Conservation (phyloP, 257 asterid species). For the Solanum virginianum region DNA sequence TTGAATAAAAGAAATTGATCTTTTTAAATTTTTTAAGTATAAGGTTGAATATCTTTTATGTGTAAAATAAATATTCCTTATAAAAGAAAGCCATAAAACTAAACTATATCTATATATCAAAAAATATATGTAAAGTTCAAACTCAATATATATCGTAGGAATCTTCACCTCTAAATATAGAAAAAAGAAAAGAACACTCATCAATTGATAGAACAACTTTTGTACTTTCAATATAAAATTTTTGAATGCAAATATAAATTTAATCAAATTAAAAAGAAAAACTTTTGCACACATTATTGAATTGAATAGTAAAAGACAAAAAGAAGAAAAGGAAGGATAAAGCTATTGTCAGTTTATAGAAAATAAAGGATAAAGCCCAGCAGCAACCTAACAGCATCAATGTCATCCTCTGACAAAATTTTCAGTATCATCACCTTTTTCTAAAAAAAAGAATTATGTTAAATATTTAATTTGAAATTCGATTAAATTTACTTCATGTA, state of each 20-base stretch:
- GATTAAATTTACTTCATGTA: neutral
- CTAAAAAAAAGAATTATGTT: neutral
- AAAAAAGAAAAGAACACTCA: no score
- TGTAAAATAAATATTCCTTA: neutral
- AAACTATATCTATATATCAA: no score
- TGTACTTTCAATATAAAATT: neutral
- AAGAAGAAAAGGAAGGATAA: neutral
- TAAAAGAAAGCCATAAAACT: no score
- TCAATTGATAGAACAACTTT: neutral
- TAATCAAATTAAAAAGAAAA: no score
- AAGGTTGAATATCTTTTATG: neutral
- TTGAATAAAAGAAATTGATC: rapidly evolving
- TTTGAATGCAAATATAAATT: neutral
- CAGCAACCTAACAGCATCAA: neutral
- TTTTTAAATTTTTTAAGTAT: neutral
- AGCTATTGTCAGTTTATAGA: neutral
- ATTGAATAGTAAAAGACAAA: neutral
- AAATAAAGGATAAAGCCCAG: neutral
- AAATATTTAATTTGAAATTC: neutral
- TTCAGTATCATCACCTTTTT: neutral
- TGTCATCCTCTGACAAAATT: neutral
- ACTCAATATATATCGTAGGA: no score
- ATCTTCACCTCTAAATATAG: no score
- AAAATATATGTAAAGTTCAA: no score
- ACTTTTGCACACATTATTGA: neutral